Percentiles rank a stretch among this genome's conserved stretches.
phyloP scores from a whole-genome alignment of 2,329 filamentous ascomycete species.

The Neofusicoccum umdonicola region DNA sequence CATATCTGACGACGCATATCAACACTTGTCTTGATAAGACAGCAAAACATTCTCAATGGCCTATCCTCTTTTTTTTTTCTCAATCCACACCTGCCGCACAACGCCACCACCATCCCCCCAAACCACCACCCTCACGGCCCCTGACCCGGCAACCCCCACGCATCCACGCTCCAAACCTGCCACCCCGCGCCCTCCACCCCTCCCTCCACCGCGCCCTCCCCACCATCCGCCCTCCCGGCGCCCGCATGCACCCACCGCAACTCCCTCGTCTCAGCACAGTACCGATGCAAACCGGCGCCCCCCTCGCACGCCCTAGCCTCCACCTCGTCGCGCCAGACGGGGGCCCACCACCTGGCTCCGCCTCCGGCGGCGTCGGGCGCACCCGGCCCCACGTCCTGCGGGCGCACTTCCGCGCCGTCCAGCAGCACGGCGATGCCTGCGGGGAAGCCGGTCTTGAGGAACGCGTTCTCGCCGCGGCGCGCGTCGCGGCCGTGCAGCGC shows the following conservation, averaged over 20 bases:
- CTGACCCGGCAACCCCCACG: too few species aligned
- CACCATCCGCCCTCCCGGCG: background rate
- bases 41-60: too few species aligned
- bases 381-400: background rate
- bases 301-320: background rate
- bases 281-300: background rate
- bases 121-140: too few species aligned
- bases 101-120: too few species aligned
- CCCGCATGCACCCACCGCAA: background rate
- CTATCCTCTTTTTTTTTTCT: too few species aligned
- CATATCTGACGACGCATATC: too few species aligned
- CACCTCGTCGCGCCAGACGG: background rate
- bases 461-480: background rate
- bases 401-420: background rate
- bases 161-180: too few species aligned
- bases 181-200: background rate
- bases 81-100: too few species aligned
- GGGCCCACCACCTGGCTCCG: background rate
- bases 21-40: too few species aligned
- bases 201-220: background rate
- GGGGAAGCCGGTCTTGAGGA: background rate
- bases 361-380: background rate
- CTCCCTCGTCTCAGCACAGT: background rate
- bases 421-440: background rate
- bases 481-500: background rate